phyloP scores from a whole-genome alignment of 768 basidiomycete species.

The Baorangia bicolor region DNA sequence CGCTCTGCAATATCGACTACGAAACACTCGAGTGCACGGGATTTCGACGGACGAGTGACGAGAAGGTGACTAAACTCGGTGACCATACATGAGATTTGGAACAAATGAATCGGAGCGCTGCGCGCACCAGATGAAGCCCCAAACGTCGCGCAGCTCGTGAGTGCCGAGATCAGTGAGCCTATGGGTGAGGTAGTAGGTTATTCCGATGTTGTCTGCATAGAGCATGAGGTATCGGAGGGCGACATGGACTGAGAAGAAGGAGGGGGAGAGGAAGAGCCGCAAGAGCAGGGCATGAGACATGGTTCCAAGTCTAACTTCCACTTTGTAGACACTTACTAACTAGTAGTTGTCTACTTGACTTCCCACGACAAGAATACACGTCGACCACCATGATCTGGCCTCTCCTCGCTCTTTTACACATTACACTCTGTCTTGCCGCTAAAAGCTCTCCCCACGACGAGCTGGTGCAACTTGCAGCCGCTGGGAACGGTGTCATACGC shows the following conservation, averaged over 20 bases:
- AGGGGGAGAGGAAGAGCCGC: slow-evolving; percentile 87
- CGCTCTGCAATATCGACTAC: slow-evolving; percentile 85
- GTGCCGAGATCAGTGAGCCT: slow-evolving; percentile 67
- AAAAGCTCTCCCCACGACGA: slow-evolving; percentile 44
- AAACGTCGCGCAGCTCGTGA: slow-evolving; percentile 76
- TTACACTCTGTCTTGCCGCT: slow-evolving; percentile 34
- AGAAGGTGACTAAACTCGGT: slow-evolving; percentile 74
- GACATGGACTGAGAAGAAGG: slow-evolving; percentile 92
- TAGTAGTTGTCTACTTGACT: background rate
- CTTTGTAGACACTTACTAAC: too few relatives aligned
- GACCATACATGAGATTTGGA: slow-evolving; percentile 12
- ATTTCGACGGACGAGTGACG: slow-evolving; percentile 88
- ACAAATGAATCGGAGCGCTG: background rate
- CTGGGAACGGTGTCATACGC: slow-evolving; percentile 76
- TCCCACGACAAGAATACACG: slow-evolving; percentile 19
- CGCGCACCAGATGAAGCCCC: slow-evolving; percentile 84
- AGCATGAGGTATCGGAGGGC: slow-evolving; percentile 83
- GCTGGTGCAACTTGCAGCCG: slow-evolving; percentile 65
- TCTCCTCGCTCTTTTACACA: slow-evolving; percentile 32
- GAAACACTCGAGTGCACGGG: slow-evolving; percentile 91
- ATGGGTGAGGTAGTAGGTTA: slow-evolving; percentile 85
- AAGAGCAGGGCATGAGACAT: slow-evolving; percentile 82
- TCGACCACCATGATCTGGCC: slow-evolving; percentile 13
- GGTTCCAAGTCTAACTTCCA: background rate
- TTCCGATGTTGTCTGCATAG: slow-evolving; percentile 86